These are phyloP conservation scores for Teratosphaeriaceae sp. DNA, from an alignment of 2,329 filamentous ascomycete genomes.

Conservation along the genomic window DNA sequence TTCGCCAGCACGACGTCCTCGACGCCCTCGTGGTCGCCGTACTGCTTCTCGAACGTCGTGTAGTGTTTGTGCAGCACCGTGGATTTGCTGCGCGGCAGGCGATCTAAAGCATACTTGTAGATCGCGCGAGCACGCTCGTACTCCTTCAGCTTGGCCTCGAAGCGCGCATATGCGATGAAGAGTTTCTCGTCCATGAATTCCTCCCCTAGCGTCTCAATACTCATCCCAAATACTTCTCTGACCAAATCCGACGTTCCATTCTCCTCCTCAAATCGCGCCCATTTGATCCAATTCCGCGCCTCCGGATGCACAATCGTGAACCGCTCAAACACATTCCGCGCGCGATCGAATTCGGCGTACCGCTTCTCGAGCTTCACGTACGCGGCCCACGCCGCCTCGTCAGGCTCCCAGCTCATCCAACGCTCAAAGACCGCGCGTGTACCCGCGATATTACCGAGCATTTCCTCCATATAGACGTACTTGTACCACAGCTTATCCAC, in stretches of 20 bases:
- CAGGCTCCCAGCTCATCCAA: constrained; percentile 98
- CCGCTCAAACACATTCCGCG: constrained; percentile 80
- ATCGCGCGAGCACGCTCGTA: constrained; percentile 90
- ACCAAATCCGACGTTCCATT: constrained; percentile 87
- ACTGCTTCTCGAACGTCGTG: constrained; percentile 97
- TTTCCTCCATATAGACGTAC: constrained; percentile 98
- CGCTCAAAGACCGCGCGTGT: constrained; percentile 92
- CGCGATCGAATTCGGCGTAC: constrained; percentile 84
- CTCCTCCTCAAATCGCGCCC: constrained; percentile 96
- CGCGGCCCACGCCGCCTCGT: constrained; percentile 89
- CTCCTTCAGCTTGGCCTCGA: constrained; percentile 90
- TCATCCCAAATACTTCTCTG: constrained; percentile 81
- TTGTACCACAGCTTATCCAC: constrained; percentile 99
- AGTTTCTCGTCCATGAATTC: constrained; percentile 95
- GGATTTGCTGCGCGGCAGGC: constrained; percentile 80
- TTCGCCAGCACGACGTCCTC: constrained; percentile 96
- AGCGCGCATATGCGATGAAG: constrained; percentile 92
- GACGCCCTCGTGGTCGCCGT: constrained; percentile 84
- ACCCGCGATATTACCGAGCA: constrained; percentile 85
- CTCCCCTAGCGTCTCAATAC: constrained; percentile 83
- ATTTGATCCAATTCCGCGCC: constrained; percentile 96
- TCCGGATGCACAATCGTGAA: constrained; percentile 93
- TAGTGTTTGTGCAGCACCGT: constrained; percentile 85
- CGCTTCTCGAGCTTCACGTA: constrained; percentile 97
- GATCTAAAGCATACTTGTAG: constrained; percentile 93